A percentile compares a stretch with the other conserved stretches of the same genome.
Evolutionary conservation across 768 basidiomycete genomes (phyloP).

Genomic region (Mycena amicta): DNA sequence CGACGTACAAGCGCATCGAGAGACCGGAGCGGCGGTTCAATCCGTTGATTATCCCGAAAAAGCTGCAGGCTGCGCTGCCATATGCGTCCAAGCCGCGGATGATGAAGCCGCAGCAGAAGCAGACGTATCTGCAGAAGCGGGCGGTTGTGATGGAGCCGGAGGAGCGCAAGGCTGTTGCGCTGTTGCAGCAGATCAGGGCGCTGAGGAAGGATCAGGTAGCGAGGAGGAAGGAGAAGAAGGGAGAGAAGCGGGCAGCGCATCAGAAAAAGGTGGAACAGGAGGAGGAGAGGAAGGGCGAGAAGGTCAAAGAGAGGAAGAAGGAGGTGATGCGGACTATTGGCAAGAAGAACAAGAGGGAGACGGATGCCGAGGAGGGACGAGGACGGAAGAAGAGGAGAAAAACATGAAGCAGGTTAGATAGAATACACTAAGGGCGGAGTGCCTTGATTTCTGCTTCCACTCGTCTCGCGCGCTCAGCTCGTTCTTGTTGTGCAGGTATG

Average conservation of each 20-base stretch:
- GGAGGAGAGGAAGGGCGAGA: conserved; percentile 61
- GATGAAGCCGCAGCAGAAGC: conserved; percentile 68
- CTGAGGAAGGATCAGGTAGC: conserved; percentile 85
- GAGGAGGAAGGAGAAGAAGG: conserved; percentile 83
- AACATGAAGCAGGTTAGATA: conserved; percentile 30
- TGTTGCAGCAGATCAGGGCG: conserved; percentile 93
- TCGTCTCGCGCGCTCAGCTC: conserved; percentile 47
- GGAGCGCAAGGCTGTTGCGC: conserved; percentile 87
- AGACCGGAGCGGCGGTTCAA: conserved; percentile 87
- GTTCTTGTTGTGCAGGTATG: conserved; percentile 51
- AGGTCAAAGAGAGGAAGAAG: conserved; percentile 76
- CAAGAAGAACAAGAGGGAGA: conserved; percentile 69
- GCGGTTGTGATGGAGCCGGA: conserved; percentile 95
- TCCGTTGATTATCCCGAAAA: conserved; percentile 82
- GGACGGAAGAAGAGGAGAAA: conserved; percentile 63
- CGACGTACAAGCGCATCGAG: conserved; percentile 83
- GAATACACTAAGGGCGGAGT: conserved; percentile 29
- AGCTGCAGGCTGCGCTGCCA: conserved; percentile 88
- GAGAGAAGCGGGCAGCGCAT: conserved; percentile 68
- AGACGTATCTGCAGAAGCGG: conserved; percentile 92
- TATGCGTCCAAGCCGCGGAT: conserved; percentile 91
- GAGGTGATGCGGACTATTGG: conserved; percentile 74
- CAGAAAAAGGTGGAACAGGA: conserved; percentile 75
- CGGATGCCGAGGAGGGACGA: conserved; percentile 59
- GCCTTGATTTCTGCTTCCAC: conserved; percentile 54